Percentiles rank a stretch among this genome's conserved stretches.
Conservation (phyloP, 352 stramenopile species). For the Pythium aquatile region DNA sequence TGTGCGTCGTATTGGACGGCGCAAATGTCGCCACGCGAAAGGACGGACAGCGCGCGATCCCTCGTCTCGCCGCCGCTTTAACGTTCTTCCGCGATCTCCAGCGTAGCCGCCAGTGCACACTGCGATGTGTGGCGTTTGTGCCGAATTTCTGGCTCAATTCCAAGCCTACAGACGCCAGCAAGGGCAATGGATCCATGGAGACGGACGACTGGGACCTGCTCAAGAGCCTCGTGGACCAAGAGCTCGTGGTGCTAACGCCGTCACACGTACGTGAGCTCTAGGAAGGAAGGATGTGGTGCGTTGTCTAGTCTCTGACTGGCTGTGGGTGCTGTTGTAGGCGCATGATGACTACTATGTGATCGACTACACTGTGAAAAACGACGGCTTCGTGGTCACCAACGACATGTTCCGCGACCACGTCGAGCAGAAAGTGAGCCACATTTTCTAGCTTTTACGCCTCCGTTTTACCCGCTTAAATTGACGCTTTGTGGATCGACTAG, state of each 20-base stretch:
- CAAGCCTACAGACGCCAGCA: conserved; percentile 35
- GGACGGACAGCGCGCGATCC: conserved; percentile 43
- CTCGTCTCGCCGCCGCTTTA: conserved; percentile 63
- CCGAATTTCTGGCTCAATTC: conserved; percentile 81
- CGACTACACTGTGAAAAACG: conserved; percentile 86
- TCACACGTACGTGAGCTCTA: conserved; percentile 40
- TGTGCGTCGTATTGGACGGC: conserved; percentile 65
- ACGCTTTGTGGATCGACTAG: conserved; percentile 25
- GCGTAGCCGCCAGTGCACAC: conserved; percentile 22
- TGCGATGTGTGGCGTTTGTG: conserved; percentile 77
- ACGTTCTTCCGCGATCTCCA: conserved; percentile 56
- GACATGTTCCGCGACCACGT: conserved; percentile 92
- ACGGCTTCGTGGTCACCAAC: conserved; percentile 90
- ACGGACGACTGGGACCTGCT: conserved; percentile 52
- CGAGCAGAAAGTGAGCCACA: conserved; percentile 49
- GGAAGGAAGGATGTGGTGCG: neutral
- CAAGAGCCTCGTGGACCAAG: conserved; percentile 51
- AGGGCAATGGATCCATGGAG: conserved; percentile 46
- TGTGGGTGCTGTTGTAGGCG: conserved; percentile 30
- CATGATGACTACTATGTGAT: conserved; percentile 93
- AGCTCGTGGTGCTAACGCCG: conserved; percentile 73
- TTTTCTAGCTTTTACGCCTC: neutral
- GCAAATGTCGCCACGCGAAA: conserved; percentile 77
- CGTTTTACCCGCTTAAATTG: no score
- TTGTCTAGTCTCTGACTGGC: neutral